A percentile compares a stretch with the other conserved stretches of the same genome.
These are phyloP conservation scores for Rhodotorula mucilaginosa DNA, from an alignment of 1,284 basidiomycete genomes.

Conservation along the genomic window DNA sequence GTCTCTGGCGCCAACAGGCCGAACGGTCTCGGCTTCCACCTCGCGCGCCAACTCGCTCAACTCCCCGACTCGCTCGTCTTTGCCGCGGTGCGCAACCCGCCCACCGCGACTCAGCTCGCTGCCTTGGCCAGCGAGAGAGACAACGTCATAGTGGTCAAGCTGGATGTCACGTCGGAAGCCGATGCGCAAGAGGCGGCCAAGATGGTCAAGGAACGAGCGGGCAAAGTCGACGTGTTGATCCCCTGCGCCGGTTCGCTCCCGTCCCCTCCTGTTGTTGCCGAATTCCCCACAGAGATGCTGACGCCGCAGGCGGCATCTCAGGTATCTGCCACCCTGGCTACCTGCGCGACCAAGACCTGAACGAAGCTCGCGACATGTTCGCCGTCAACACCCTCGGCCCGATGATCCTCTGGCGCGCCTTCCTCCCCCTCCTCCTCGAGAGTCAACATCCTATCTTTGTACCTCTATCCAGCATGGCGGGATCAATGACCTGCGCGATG, in stretches of 20 bases:
- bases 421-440: conserved; percentile 15
- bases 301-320: not conserved
- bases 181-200: not conserved
- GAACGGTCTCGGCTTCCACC: not conserved
- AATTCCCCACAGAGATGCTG: no score
- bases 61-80: not conserved
- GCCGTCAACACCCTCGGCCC: conserved; percentile 28
- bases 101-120: not conserved
- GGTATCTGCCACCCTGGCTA: not conserved
- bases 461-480: conserved; percentile 11
- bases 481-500: not conserved
- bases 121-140: not conserved
- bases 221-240: not conserved
- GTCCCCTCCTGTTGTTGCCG: no score
- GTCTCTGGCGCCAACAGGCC: not conserved
- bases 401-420: conserved; percentile 17
- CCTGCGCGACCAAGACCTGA: not conserved
- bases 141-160: not conserved
- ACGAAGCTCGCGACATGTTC: not conserved
- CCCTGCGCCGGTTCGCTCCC: not conserved
- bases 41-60: not conserved
- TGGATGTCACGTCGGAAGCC: not conserved
- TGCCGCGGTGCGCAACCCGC: not conserved
- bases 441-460: conserved; percentile 13
- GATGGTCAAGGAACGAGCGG: not conserved